Base-by-base conservation (phyloP, 306 rosid genomes). In the Begonia fuchsioides region DNA sequence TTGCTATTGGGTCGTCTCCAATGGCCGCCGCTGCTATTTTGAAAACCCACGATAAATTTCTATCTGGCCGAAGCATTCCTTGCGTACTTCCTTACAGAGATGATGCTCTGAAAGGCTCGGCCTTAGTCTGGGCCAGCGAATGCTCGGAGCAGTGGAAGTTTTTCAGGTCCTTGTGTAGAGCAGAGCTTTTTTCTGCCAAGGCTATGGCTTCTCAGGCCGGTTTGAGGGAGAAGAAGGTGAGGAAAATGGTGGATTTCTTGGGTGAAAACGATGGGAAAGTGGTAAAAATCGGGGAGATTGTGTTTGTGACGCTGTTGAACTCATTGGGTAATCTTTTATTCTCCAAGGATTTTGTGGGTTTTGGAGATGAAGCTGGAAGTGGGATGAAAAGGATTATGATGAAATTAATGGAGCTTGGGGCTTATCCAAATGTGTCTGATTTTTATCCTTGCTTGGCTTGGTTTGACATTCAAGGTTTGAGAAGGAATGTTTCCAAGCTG, bases 21-120 rank as follows among this genome's bases (percentile, higher is more conserved):
- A 16, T 20, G 9, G 61, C 43, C 12, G 68, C 68, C 16, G 47
- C 32, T 15, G 68, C 47, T 15, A 54, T 55, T 32, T 54, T 62
- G 48, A 62, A 53, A 32, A 47, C 61, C 49, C 44, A 62, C 1
- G 68, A 62, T 17, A 44, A 51, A 16, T 19, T 5, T 10, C 38
- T 50, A 11, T 59, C 44, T 11, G 56, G 19, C 5, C n/a, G 64
- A 43, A 50, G 14, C 11, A 50, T 59, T 44, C 56, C 51, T 12
- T 43, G 35, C 6, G 56, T 32, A 6, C 2, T 13, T 2, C 56
- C n/a, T 2, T 9, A 50, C 12, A 55, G 26, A 54, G 8, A 45
- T 9, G 10, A 13, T 5, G 38, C 49, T 32, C 38, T 26, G 5
- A 55, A 54, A 55, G 35, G 43, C 11, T 17, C 38, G 1, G 32